phyloP scores from a whole-genome alignment of 1,139 yeast genomes.

The Debaryomyces sp. region DNA sequence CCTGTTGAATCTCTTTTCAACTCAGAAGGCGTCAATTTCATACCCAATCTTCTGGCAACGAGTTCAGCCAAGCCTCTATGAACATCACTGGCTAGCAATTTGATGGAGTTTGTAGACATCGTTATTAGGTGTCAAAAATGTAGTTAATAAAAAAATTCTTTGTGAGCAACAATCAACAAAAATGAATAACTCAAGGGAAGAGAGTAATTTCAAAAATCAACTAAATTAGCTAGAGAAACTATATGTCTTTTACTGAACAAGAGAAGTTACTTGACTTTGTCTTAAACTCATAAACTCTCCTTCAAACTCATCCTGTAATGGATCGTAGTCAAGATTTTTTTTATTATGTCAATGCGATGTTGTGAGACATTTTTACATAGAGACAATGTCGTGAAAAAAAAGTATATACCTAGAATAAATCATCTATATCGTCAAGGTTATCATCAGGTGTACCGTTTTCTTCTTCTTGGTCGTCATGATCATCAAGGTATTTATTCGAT shows the following conservation, averaged over 20 bases:
- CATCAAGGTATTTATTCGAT: slow-evolving; percentile 26
- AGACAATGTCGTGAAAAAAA: slow-evolving; percentile 5
- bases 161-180: neutral
- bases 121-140: neutral
- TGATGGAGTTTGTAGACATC: slow-evolving; percentile 85
- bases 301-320: neutral
- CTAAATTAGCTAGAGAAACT: neutral
- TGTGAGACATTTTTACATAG: slow-evolving; percentile 1
- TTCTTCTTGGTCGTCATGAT: slow-evolving; percentile 28
- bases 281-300: slow-evolving; percentile 5
- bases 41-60: slow-evolving; percentile 67
- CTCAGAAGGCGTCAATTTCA: slow-evolving; percentile 64
- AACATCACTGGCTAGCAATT: slow-evolving; percentile 85
- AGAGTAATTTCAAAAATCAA: neutral
- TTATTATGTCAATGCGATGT: slow-evolving; percentile 5
- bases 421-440: slow-evolving; percentile 45
- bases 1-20: slow-evolving; percentile 72
- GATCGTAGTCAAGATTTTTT: neutral
- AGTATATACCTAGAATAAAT: slow-evolving; percentile 24
- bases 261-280: neutral
- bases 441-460: slow-evolving; percentile 26
- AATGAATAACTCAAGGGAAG: slow-evolving; percentile 1
- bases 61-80: slow-evolving; percentile 85
- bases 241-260: slow-evolving; percentile 2
- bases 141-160: neutral